Evolutionary conservation across 768 basidiomycete genomes (phyloP).

Genomic region (Cystobasidiopsis lactophilus): DNA sequence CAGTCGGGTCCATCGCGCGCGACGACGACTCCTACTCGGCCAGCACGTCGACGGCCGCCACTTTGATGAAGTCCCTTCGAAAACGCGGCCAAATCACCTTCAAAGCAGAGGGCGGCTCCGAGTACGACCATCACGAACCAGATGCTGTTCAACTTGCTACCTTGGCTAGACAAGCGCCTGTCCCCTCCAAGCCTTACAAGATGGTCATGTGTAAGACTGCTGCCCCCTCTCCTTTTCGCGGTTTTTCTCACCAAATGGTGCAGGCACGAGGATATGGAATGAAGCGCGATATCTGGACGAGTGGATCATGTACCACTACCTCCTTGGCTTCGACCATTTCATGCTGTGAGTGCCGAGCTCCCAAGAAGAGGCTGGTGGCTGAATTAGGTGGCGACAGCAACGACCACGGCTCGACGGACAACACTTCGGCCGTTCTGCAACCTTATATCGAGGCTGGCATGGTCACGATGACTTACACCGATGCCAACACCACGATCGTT

Average conservation of each 20-base stretch:
- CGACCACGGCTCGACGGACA: conserved; percentile 6
- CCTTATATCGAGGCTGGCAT: conserved; percentile 3
- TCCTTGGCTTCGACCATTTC: conserved; percentile 1
- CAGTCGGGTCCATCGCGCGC: too few relatives aligned
- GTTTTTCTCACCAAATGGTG: too few relatives aligned
- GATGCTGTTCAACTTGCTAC: neutral
- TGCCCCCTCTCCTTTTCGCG: too few relatives aligned
- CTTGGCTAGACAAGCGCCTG: neutral
- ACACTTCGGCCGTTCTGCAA: conserved; percentile 1
- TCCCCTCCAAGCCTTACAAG: neutral
- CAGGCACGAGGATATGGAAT: conserved; percentile 1
- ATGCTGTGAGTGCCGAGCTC: neutral
- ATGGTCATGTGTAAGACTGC: neutral
- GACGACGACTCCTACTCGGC: too few relatives aligned
- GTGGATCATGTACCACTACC: neutral
- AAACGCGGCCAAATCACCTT: too few relatives aligned
- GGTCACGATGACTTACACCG: conserved; percentile 1
- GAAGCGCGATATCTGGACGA: conserved; percentile 1
- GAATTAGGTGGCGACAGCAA: neutral
- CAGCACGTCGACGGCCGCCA: too few relatives aligned
- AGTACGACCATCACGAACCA: too few relatives aligned
- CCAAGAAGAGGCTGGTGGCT: too few relatives aligned
- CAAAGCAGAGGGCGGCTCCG: too few relatives aligned
- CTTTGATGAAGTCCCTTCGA: too few relatives aligned
- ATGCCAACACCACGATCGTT: neutral